Base-by-base conservation (phyloP, 768 basidiomycete genomes). In the Boletus barrowsii region DNA sequence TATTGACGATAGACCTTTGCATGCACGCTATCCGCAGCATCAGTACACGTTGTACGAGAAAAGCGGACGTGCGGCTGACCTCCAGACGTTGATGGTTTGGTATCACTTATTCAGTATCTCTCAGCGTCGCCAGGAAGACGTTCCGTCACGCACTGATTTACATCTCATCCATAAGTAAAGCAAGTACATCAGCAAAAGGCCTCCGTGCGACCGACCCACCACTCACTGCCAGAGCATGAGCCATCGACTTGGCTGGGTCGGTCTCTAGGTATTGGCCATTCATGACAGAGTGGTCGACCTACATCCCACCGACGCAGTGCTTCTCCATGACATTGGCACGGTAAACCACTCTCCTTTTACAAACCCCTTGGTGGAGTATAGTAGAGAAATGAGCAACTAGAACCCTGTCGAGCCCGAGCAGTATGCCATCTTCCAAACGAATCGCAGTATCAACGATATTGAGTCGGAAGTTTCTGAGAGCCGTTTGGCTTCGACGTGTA, bases 1-100 rank as follows among this genome's bases (percentile, higher is more conserved):
- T 44, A n/a, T 55, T 37, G 2, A 36, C 30, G 35, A 55, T 54
- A 29, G 26, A 29, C 26, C 26, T 9, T 29, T 29, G 26, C 9
- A 29, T 29, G 26, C 26, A 29, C 26, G 26, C 26, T 29, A 29
- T 9, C 26, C 18, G 35, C 29, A 32, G 5, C 13, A 35, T 50
- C 13, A 18, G 36, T 37, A 18, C 15, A 30, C 4, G 36, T 0
- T 20, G 20, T 29, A 7, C 22, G 20, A 15, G 18, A 10, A 17
- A 14, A 39, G 9, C 15, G 10, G 20, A 32, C 10, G 9, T 14
- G 5, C 6, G 17, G 13, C 52, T 41, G 29, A 63, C 49, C 76
- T 72, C 76, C 75, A 77, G 47, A 75, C 68, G 56, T 76, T 77
- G 59, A 77, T 74, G 60, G 76, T 72, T 48, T 68, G 74, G 33